Base-by-base conservation (phyloP, 495 filamentous ascomycete genomes). In the Neurospora tetrasperma region DNA sequence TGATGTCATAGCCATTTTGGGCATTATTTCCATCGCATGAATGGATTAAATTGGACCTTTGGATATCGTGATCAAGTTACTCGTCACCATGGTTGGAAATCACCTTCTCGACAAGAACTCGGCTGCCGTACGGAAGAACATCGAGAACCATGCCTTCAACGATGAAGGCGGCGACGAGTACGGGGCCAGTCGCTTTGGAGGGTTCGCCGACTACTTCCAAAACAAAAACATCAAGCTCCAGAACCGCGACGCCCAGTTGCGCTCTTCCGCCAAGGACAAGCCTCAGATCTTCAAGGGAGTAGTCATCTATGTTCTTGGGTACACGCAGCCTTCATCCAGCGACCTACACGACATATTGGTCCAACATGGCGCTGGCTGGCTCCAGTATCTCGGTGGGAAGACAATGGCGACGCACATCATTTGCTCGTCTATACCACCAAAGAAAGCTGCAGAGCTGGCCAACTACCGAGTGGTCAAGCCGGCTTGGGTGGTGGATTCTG, bases 141-240 rank as follows among this genome's bases (percentile, higher is more conserved):
- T 98, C 77, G 91, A 93, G 75, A 88, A 82, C 72, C 94, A 89
- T 79, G 77, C 79, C 11, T 88, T 89, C 75, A 75, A 80, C 0
- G 81, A 85, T 72, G 95, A 97, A 78, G 88, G 87, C 20, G 96
- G 95, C 71, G 94, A 97, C 73, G 96, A 98, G 82, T 99, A 99
- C 82, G 90, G 90, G 72, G 88, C 85, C 1, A 97, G 94, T 44
- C 88, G 86, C 70, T 98, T 97, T 78, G 94, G 94, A 7, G 94
- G 94, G 4, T 93, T 97, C 77, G 82, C 86, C 20, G 94, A 97
- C 74, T 99, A 98, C 78, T 94, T 96, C 78, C 89, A 93, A 54
- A 89, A 93, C 71, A 99, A 99, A 82, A 97, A 97, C 81, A 88
- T 94, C 78, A 99, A 99, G 76, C 85, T 99, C 6, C 96, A 98